Evolutionary conservation across 2,329 filamentous ascomycete species (phyloP), one percentile per base, ranked within the genome.

Genomic region (Pseudocercospora cruenta): DNA sequence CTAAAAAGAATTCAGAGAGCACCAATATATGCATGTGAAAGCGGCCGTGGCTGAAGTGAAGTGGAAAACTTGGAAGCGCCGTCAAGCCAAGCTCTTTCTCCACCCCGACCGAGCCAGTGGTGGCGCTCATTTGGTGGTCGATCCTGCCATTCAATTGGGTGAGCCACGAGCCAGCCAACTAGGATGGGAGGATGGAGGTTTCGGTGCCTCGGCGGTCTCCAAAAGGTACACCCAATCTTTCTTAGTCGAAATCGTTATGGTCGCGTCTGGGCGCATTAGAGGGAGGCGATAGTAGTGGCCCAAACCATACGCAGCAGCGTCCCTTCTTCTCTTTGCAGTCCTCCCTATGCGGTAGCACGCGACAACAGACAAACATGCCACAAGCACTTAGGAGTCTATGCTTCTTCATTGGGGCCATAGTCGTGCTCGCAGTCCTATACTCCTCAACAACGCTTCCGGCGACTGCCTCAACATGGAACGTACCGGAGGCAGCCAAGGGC

Each of bases 371-470:
- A n/a, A 33, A 12, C 31, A 58, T 58, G 55, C 55, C 55, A 26
- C n/a, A 19, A 36, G 55, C 33, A 7, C 31, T 58, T 26, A 58
- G 55, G 55, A 58, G 55, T 39, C 31, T 58, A 58, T 60, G 60
- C 55, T 66, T 66, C 60, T 66, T 66, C 33, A 8, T 66, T 14
- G 64, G 64, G 5, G 64, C 64, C 14, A 39, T 66, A 24, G 60
- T 66, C 43, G 62, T 66, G 45, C 54, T 66, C 43, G 64, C 64
- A 12, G 64, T 66, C 45, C 64, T 66, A 54, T 66, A 63, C 60
- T 66, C 64, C 33, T 66, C 64, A 54, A 66, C 64, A 36, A 63
- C 64, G n/a, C 58, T 66, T 24, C 62, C 64, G 3, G 64, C 60
- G 28, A 49, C 64, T 36, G 62, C 64, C 60, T 63, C 64, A 39